Conservation (phyloP, 345 rosid species). For the Pistacia integerrima region DNA sequence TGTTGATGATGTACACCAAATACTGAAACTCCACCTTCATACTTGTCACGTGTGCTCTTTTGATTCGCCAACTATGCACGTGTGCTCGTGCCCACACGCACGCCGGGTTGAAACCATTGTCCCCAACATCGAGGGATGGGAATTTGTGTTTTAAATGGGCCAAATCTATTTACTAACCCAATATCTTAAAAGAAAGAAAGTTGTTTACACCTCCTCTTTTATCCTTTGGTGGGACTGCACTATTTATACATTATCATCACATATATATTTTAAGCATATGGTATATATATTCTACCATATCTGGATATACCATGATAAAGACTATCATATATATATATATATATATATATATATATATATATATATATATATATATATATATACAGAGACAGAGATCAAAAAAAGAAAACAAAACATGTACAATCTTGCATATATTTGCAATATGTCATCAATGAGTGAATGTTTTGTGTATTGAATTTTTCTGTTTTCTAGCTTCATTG, state of each 20-base stretch:
- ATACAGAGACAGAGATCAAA: no score
- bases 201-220: background rate
- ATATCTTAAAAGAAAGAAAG: constrained; percentile 17
- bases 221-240: constrained; percentile 22
- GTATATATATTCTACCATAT: no score
- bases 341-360: no score
- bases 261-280: no score
- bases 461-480: background rate
- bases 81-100: constrained; percentile 22
- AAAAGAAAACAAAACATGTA: no score
- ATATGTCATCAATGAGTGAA: background rate
- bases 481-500: background rate
- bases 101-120: background rate
- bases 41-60: constrained; percentile 1
- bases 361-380: no score
- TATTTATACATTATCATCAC: no score
- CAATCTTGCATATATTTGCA: background rate
- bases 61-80: background rate
- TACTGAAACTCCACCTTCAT: background rate
- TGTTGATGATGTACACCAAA: no score
- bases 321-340: no score
- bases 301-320: no score
- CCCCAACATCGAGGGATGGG: constrained; percentile 23
- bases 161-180: constrained; percentile 19
- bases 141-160: constrained; percentile 16